Conservation (phyloP, 345 rosid species). For the Ceriops decandra region DNA sequence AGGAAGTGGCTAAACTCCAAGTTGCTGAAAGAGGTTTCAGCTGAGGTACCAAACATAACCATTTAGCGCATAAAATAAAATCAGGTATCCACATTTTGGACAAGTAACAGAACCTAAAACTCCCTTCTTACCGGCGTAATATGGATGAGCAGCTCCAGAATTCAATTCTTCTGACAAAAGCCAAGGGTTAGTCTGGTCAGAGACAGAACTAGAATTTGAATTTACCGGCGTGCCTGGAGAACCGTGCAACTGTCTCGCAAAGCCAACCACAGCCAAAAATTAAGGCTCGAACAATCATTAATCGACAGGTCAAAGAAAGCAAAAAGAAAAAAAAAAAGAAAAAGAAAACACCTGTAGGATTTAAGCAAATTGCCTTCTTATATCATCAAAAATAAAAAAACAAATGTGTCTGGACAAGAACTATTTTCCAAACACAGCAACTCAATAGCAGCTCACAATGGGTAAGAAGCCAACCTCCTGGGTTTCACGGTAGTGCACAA, state of each 20-base stretch:
- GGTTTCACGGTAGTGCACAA: constrained; percentile 97
- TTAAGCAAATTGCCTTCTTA: background rate
- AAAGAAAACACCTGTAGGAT: background rate
- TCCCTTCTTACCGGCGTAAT: constrained; percentile 34
- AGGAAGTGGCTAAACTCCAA: background rate
- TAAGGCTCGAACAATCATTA: constrained; percentile 6
- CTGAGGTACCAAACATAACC: constrained; percentile 1
- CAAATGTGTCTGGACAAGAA: background rate
- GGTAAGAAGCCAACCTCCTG: constrained; percentile 64
- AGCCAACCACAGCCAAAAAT: constrained; percentile 15
- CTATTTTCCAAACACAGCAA: background rate
- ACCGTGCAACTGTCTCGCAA: constrained; percentile 50
- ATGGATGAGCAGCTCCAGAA: constrained; percentile 44
- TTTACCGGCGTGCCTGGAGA: constrained; percentile 71
- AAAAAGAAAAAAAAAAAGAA: too few species aligned
- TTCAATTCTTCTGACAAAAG: constrained; percentile 56
- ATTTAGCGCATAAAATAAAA: background rate
- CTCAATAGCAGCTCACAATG: constrained; percentile 13
- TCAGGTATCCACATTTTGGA: constrained; percentile 12
- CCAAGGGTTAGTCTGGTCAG: constrained; percentile 56
- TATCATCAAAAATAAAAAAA: background rate
- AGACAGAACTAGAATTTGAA: constrained; percentile 74
- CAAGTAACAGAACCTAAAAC: constrained; percentile 24
- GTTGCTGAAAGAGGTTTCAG: background rate
- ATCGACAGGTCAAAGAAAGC: background rate